These are phyloP conservation scores for Zanthoxylum bungeanum DNA, from an alignment of 345 rosid species.

Conservation along the genomic window DNA sequence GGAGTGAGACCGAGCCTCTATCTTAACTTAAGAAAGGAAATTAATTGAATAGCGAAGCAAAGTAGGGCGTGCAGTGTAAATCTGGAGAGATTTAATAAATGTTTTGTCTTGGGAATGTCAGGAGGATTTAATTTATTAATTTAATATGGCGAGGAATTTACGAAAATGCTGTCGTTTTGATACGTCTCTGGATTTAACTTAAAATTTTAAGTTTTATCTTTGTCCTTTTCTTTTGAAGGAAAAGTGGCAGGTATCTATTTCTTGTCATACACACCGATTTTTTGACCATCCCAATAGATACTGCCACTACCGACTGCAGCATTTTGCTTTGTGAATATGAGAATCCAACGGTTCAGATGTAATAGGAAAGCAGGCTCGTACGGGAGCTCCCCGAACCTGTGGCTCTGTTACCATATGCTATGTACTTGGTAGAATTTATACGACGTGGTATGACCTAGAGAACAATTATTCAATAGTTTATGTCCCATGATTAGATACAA, in stretches of 20 bases:
- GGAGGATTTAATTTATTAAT: background rate
- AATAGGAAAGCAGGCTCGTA: no score
- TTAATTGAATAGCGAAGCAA: background rate
- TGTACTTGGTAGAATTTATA: background rate
- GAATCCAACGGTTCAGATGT: no score
- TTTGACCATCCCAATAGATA: conserved; percentile 8
- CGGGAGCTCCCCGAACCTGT: no score
- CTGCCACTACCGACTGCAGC: conserved; percentile 16
- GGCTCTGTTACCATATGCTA: background rate
- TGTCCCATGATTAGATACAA: no score
- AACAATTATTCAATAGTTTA: no score
- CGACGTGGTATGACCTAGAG: no score
- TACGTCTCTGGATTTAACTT: background rate
- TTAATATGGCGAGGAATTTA: background rate
- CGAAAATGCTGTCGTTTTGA: background rate
- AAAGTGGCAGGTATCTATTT: conserved; percentile 14
- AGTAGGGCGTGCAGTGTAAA: background rate
- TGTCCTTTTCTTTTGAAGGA: background rate
- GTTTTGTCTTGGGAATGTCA: conserved; percentile 17
- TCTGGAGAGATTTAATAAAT: background rate
- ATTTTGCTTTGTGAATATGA: background rate
- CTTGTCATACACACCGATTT: conserved; percentile 7
- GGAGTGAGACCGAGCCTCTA: background rate
- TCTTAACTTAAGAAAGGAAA: background rate
- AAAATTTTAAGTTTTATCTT: conserved; percentile 24